phyloP scores from a whole-genome alignment of 2,329 filamentous ascomycete species.

The Celoporthe dispersa region DNA sequence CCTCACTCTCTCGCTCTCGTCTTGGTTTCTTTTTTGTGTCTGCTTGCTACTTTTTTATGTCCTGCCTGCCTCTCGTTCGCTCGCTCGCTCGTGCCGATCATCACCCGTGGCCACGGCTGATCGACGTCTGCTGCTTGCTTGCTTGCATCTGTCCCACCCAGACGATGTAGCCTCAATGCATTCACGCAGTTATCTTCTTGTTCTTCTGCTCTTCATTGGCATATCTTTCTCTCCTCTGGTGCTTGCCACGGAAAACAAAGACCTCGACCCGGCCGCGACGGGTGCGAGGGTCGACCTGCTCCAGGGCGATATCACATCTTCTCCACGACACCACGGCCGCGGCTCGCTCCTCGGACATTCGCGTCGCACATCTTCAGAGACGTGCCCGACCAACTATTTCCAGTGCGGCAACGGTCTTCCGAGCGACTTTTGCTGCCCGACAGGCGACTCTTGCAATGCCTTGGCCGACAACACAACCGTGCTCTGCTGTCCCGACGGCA shows the following conservation, averaged over 20 bases:
- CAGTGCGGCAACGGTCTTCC: conserved; percentile 28
- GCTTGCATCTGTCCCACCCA: conserved; percentile 7
- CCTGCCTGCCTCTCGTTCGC: conserved; percentile 12
- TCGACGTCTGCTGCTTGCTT: conserved; percentile 14
- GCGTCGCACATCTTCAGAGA: conserved; percentile 16
- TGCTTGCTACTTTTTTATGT: conserved; percentile 11
- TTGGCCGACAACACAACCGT: conserved; percentile 24
- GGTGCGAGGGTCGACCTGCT: background rate
- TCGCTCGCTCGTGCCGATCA: background rate
- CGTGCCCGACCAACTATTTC: conserved; percentile 25
- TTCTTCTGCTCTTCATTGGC: conserved; percentile 22
- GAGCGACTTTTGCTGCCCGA: conserved; percentile 25
- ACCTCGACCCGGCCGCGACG: background rate
- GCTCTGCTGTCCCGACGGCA: conserved; percentile 24
- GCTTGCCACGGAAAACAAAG: background rate
- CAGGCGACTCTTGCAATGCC: conserved; percentile 19
- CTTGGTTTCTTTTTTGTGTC: background rate
- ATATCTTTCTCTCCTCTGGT: background rate
- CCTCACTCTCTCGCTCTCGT: conserved; percentile 9
- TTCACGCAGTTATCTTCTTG: conserved; percentile 20
- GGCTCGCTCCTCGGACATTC: conserved; percentile 12
- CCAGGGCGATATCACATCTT: conserved; percentile 7
- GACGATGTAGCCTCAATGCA: conserved; percentile 29
- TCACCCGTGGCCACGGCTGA: conserved; percentile 19
- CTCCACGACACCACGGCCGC: background rate